Base-by-base conservation (phyloP, 805 yeast genomes). In the Candida loeiensis region DNA sequence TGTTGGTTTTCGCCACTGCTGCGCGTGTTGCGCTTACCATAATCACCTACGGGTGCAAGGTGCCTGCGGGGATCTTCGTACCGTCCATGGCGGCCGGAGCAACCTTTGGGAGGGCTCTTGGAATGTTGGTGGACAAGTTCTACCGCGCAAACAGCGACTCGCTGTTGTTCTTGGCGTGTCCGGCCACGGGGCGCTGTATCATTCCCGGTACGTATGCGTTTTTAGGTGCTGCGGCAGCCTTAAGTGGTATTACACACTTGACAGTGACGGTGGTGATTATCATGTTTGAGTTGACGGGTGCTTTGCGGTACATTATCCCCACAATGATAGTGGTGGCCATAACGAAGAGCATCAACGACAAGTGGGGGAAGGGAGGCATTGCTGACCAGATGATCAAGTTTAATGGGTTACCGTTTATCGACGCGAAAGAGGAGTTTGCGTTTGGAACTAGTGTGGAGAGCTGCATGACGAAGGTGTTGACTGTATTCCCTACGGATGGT, bases 11-110 rank as follows among this genome's bases (percentile, higher is more conserved):
- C 37, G 97, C 97, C 0, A 84, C 96, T 0, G 47, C 79, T 0
- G 63, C 87, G 4, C 71, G 99, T 41, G 77, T 82, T 66, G 47
- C 73, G 0, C 70, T 93, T 36, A 86, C 93, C 19, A 76, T 89
- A 19, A 70, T 93, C 12, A 84, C 98, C 0, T 93, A 95, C 58
- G 96, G 96, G 2, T 81, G 89, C 46, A 88, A 84, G 61, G 90
- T 91, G 0, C 99, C 99, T 0, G 95, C 97, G n/a, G 99, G 99
- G 12, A 87, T 91, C 4, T 84, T 93, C 63, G 95, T 93, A 39
- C 99, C 99, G 2, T 85, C 96, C 1, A 87, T 93, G 95, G 90
- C 96, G 0, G 85, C 89, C 1, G 99, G 99, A 16, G 97, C 98
- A 0, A 79, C 95, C 0, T 85, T 87, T 61, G 99, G 99, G 6